A percentile compares a stretch with the other conserved stretches of the same genome.
phyloP scores from a whole-genome alignment of 2,329 filamentous ascomycete genomes.

The Fusarium newnesense region DNA sequence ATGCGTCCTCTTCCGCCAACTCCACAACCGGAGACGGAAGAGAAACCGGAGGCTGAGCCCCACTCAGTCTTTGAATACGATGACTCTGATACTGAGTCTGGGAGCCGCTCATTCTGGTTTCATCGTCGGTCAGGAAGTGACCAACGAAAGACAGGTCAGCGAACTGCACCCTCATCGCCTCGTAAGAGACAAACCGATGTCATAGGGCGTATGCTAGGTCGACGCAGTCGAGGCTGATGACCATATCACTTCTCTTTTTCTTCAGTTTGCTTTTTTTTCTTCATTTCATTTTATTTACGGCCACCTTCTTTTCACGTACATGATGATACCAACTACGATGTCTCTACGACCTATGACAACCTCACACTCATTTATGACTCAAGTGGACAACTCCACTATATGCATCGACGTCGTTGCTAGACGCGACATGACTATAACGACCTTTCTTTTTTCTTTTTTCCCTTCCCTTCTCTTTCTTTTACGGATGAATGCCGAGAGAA shows the following conservation, averaged over 20 bases:
- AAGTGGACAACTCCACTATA: conserved; percentile 8
- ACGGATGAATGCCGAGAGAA: conserved; percentile 11
- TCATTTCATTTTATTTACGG: not conserved
- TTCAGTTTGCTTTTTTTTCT: not conserved
- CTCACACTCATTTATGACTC: conserved; percentile 13
- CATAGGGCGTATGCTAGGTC: conserved; percentile 52
- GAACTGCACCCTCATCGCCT: conserved; percentile 41
- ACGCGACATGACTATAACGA: conserved; percentile 27
- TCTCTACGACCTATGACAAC: conserved; percentile 33
- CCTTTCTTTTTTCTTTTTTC: not conserved
- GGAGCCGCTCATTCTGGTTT: conserved; percentile 55
- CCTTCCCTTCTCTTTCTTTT: not conserved
- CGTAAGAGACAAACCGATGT: conserved; percentile 50
- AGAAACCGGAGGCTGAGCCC: conserved; percentile 25
- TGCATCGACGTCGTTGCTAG: conserved; percentile 27
- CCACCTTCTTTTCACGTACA: conserved; percentile 17
- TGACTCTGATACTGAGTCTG: conserved; percentile 54
- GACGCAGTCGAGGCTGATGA: conserved; percentile 43
- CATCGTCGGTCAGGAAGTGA: conserved; percentile 52
- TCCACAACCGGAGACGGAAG: conserved; percentile 33
- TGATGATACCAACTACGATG: conserved; percentile 38
- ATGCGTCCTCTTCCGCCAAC: conserved; percentile 40
- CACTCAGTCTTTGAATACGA: conserved; percentile 63
- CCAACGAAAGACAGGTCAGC: conserved; percentile 36
- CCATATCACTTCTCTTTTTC: not conserved